Base-by-base conservation (phyloP, 2,329 filamentous ascomycete genomes). In the Tolypocladium capitatum region DNA sequence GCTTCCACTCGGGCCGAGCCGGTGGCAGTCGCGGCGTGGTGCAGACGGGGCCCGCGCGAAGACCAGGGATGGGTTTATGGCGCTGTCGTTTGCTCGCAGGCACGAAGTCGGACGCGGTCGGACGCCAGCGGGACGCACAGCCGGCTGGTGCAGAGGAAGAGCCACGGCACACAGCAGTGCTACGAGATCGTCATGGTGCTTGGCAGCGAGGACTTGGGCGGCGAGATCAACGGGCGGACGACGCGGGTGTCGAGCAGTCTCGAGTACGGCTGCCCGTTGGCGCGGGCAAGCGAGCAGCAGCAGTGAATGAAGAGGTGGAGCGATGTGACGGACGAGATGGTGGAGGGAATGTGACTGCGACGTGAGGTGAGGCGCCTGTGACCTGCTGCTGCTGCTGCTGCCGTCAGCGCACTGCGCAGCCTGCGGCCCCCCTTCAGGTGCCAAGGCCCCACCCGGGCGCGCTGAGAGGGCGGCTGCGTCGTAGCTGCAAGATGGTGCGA, bases 141-240 rank as follows among this genome's bases (percentile, higher is more conserved):
- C 24, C 43, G 43, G 43, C 43, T 16, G 8, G 43, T 45, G 18
- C 32, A 24, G 20, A 27, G 42, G 32, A 24, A 45, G 31, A 45
- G 43, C 43, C 43, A 45, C 43, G 43, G 43, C 9, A 34, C 9
- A 34, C 13, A 24, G 20, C 31, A 34, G 43, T 3, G 31, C 31
- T 45, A 45, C 20, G 14, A 32, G 43, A 35, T 24, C 43, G 13
- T 45, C 43, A 46, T 27, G 45, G 45, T 47, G 45, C 16, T 46
- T 45, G 31, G 16, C 9, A 24, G 38, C 24, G 38, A 27, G 10
- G 4, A 28, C 21, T 41, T 10, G 38, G n/a, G 38, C 38, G 35
- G 24, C 24, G 35, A 20, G 20, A 21, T 16, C 35, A 24, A 38
- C 20, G 35, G 13, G 5, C 8, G 4, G 24, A 24, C 24, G 24